Evolutionary conservation across 169 alveolate genomes (phyloP), one percentile per base, ranked within the genome.

Genomic region (Theileria annulata): DNA sequence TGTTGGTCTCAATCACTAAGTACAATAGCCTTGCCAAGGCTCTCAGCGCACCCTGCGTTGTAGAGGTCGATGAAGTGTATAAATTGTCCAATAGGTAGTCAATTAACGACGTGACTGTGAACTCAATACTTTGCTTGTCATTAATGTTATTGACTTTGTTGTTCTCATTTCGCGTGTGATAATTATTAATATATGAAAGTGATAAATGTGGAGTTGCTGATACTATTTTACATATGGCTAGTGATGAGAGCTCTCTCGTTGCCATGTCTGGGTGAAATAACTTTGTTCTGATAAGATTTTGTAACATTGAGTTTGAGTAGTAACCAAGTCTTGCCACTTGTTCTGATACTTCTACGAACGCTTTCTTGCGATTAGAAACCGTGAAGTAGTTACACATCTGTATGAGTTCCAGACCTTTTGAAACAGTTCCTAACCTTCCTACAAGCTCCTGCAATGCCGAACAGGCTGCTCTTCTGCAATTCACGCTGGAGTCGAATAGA

Each of bases 391-490:
- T 80, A 25, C 74, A 69, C 64, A 81, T 3, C 1, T 47, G 70
- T 12, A 75, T 75, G 33, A 81, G 63, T 23, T 81, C 88, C 28
- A 81, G 73, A 13, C 85, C 83, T 19, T 64, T 48, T 30, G 88
- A 72, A 25, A 81, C 75, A 13, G 73, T 49, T 15, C 85, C 85
- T 0, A 75, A 35, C n/a, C 88, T 47, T 3, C 88, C 88, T 67
- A 81, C 80, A 19, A 81, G 56, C 51, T 81, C 88, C 80, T 81
- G 88, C 35, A 81, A 35, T 28, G 85, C 83, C 4, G 88, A 80
- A 27, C 88, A 37, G 0, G 88, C 88, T 3, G 88, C 85, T 8
- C 88, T 63, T 2, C 88, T 42, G 67, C 85, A 81, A 19, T 81
- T 81, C 21, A 81, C 76, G 25, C 80, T 66, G 0, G 76, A 59